Base-by-base conservation (phyloP, 129 eudicot genomes). In the Centaurea solstitialis region DNA sequence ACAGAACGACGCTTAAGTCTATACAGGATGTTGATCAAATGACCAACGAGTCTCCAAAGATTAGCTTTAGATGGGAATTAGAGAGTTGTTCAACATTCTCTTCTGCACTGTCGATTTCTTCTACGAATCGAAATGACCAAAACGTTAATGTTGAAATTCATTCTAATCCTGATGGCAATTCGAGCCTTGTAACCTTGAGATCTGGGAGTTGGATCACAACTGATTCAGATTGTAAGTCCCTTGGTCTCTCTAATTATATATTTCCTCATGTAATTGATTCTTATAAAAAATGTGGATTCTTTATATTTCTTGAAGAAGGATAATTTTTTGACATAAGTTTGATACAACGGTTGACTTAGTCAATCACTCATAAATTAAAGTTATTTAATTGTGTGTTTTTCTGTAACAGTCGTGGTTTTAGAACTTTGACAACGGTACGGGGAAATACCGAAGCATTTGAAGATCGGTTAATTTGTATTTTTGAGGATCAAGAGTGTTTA, bases 171-270 rank as follows among this genome's bases (percentile, higher is more conserved):
- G 82, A 83, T 77, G 74, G 73, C 72, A 92, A 87, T 79, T 78
- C 75, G 22, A 68, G 71, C 75, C n/a, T 45, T 53, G 70, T 75
- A 77, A 83, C 74, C 21, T 37, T 83, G 0, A 85, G 86, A 85
- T 53, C 84, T 2, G 93, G 92, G 75, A 92, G 84, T 38, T 95
- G 98, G 99, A 90, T 94, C 89, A 94, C 97, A 45, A 89, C 93
- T 2, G 99, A 92, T 82, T 87, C 93, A 33, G 97, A 92, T 67
- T 92, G 99, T 95, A 89, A 92, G 97, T 66, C 71, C 65, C 39
- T 70, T 37, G 3, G 22, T 6, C 22, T 57, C 9, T 4, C 2
- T 12, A 38, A 2, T 37, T 23, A 40, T 38, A 57, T 57, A 5
- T 57, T 5, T 4, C 23, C 2, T 17, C 20, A 53, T 7, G n/a